Conservation (phyloP, 1,284 basidiomycete genomes). For the Puccinia triticina region DNA sequence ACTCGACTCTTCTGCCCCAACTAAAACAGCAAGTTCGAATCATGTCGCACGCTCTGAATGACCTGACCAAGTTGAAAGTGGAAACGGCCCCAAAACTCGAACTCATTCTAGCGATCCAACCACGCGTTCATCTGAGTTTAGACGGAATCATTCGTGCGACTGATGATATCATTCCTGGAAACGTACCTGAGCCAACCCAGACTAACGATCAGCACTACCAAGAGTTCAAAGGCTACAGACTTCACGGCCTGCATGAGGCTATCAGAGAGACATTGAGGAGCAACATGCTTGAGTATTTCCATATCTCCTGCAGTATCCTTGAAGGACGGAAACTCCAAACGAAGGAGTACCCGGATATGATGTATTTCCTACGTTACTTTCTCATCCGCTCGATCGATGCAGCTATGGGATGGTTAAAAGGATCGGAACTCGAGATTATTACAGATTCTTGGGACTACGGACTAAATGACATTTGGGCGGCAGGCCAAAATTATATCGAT, state of each 20-base stretch:
- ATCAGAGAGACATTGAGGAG: background rate
- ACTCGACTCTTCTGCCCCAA: background rate
- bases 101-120: background rate
- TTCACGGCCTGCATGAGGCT: background rate
- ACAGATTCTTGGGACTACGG: background rate
- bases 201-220: background rate
- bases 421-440: background rate
- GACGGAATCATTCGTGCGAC: background rate
- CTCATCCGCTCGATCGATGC: background rate
- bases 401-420: background rate
- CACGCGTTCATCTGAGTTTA: background rate
- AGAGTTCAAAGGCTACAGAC: background rate
- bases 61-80: background rate
- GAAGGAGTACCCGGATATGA: background rate
- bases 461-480: no score
- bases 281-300: background rate
- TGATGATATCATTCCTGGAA: background rate
- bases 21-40: background rate
- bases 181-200: background rate
- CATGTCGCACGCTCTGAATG: background rate
- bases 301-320: background rate
- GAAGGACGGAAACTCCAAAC: background rate
- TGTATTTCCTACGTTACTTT: background rate
- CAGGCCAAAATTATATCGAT: background rate
- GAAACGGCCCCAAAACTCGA: background rate